Evolutionary conservation across 306 rosid genomes (phyloP).

Genomic region (Cicer pinnatifidum): DNA sequence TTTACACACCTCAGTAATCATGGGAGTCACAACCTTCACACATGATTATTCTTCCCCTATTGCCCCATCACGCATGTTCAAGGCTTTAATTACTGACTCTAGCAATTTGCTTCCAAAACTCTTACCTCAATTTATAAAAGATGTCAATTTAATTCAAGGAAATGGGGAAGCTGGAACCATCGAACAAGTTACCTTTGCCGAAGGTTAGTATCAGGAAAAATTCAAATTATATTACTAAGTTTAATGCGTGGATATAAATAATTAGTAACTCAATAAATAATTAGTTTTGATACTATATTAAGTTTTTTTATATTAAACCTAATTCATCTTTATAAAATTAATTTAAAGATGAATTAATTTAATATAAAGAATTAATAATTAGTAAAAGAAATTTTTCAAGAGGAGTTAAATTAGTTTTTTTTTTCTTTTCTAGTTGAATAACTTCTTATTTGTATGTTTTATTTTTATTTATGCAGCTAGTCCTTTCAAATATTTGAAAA

Average conservation of each 20-base stretch:
- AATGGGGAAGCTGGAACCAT: conserved; percentile 77
- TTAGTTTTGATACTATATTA: too few relatives aligned
- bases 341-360: too few relatives aligned
- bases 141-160: conserved; percentile 57
- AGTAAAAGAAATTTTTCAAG: too few relatives aligned
- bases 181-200: conserved; percentile 71
- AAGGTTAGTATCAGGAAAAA: conserved; percentile 49
- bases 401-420: neutral
- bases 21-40: conserved; percentile 58
- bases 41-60: conserved; percentile 59
- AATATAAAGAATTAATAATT: too few relatives aligned
- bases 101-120: conserved; percentile 66
- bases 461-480: conserved; percentile 49
- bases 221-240: too few relatives aligned
- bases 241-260: too few relatives aligned
- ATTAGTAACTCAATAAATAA: too few relatives aligned
- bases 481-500: conserved; percentile 62
- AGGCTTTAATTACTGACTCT: conserved; percentile 69
- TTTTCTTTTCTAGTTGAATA: conserved; percentile 8
- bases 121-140: conserved; percentile 66
- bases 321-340: too few relatives aligned
- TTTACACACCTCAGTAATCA: conserved; percentile 30
- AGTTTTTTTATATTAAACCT: too few relatives aligned
- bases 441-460: neutral
- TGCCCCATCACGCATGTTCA: conserved; percentile 65